Conservation (phyloP, 768 basidiomycete genomes). For the Suillus bovinus region DNA sequence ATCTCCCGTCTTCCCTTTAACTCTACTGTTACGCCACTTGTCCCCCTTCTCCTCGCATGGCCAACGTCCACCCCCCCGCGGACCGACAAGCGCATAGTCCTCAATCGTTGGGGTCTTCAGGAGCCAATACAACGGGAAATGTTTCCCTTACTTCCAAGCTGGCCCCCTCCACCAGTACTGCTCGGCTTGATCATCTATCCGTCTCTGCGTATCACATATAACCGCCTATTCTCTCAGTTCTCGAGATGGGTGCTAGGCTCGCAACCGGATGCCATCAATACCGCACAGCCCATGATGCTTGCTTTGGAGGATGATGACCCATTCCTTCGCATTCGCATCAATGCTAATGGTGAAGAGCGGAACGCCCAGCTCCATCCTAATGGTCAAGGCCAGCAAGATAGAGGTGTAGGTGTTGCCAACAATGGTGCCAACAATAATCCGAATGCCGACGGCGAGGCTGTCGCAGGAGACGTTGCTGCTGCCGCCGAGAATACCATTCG, state of each 20-base stretch:
- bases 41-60: slow-evolving; percentile 29
- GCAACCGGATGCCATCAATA: slow-evolving; percentile 18
- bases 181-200: slow-evolving; percentile 57
- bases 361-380: slow-evolving; percentile 15
- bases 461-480: slow-evolving; percentile 37
- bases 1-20: slow-evolving; percentile 53
- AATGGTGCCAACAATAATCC: slow-evolving; percentile 14
- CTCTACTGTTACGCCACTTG: slow-evolving; percentile 24
- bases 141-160: slow-evolving; percentile 36
- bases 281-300: slow-evolving; percentile 22
- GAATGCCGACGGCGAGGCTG: slow-evolving; percentile 12
- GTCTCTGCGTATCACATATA: slow-evolving; percentile 45
- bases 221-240: slow-evolving; percentile 38
- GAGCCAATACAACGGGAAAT: slow-evolving; percentile 14
- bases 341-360: slow-evolving; percentile 35
- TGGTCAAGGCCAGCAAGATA: slow-evolving; percentile 15
- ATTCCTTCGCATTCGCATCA: slow-evolving; percentile 29
- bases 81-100: slow-evolving; percentile 9
- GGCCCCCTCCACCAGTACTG: slow-evolving; percentile 63
- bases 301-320: slow-evolving; percentile 30
- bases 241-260: slow-evolving; percentile 47
- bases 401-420: slow-evolving; percentile 13
- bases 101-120: slow-evolving; percentile 11
- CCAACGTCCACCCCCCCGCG: slow-evolving; percentile 30
- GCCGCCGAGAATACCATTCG: slow-evolving; percentile 62